Percentiles rank a stretch among this genome's conserved stretches.
phyloP scores from a whole-genome alignment of 1,139 yeast species.

The Magnusiomyces suaveolens region DNA sequence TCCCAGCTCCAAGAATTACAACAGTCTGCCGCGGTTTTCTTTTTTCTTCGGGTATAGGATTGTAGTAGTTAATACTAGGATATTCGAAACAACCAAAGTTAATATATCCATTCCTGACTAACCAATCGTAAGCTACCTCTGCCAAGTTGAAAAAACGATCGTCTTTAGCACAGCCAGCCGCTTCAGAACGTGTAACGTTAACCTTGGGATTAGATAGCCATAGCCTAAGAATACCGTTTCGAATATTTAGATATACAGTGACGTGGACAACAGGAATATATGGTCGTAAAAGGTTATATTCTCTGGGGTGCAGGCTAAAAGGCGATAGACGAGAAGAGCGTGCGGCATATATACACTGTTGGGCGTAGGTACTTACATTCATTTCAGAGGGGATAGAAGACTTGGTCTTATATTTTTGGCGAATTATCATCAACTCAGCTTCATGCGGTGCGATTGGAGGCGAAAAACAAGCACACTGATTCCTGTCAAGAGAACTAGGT shows the following conservation, averaged over 20 bases:
- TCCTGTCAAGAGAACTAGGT: neutral
- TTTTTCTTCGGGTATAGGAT: conserved; percentile 19
- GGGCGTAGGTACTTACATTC: conserved; percentile 31
- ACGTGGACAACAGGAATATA: conserved; percentile 33
- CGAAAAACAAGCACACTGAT: conserved; percentile 5
- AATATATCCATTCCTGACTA: conserved; percentile 36
- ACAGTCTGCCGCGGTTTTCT: conserved; percentile 33
- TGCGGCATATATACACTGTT: conserved; percentile 37
- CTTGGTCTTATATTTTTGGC: conserved; percentile 32
- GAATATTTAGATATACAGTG: conserved; percentile 35
- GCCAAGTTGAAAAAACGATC: conserved; percentile 35
- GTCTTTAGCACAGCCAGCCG: conserved; percentile 38
- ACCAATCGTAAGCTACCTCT: conserved; percentile 37
- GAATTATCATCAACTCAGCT: conserved; percentile 15
- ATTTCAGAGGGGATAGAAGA: conserved; percentile 35
- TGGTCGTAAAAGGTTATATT: conserved; percentile 31
- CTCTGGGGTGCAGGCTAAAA: conserved; percentile 30
- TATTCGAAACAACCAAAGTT: conserved; percentile 37
- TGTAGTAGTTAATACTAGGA: conserved; percentile 17
- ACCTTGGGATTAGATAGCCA: conserved; percentile 39
- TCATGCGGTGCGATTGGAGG: conserved; percentile 14
- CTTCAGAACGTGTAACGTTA: conserved; percentile 35
- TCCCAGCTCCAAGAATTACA: conserved; percentile 37
- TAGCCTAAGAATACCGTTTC: conserved; percentile 37
- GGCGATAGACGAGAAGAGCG: conserved; percentile 36